Base-by-base conservation (phyloP, 1,139 yeast species). In the Saccharomyces hybrid region DNA sequence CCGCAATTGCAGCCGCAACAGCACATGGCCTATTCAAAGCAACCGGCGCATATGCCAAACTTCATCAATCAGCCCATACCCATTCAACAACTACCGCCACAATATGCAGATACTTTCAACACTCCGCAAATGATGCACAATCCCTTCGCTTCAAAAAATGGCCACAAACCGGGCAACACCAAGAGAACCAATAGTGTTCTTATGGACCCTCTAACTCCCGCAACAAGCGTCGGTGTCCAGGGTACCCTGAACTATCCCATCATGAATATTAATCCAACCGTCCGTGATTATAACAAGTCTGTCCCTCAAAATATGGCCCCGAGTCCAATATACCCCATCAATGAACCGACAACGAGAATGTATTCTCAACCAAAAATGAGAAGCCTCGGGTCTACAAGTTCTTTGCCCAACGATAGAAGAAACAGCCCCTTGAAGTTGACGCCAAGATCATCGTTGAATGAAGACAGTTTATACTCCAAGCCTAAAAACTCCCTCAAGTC, bases 121-220 rank as follows among this genome's bases (percentile, higher is more conserved):
- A 31, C 25, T 6, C 42, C n/a, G 27, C 44, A n/a, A 31, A 44
- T n/a, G 52, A 50, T 50, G 14, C 48, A 42, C 26, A 38, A 42
- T 16, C 28, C 16, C 4, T 26, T 48, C 5, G 32, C 20, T 11
- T 38, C 42, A 2, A 38, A 38, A 4, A 50, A 50, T 8, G 14
- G 14, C 16, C 9, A 30, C 30, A 48, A 50, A 26, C 54, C 42
- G 48, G 27, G 48, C 52, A 47, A 31, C 68, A 0, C 53, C 62
- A 7, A 66, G 65, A 64, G 74, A 54, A 65, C 68, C 50, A 64
- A 67, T 69, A 70, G 74, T 25, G 63, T 70, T 7, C 54, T 69
- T 3, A 65, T 69, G 60, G 75, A 71, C 56, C 74, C 74, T 1
- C 58, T 72, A 11, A 72, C 73, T 26, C 69, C 73, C 3, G 66